phyloP scores from a whole-genome alignment of 148 eudicot genomes.

The Limonium bicolor region DNA sequence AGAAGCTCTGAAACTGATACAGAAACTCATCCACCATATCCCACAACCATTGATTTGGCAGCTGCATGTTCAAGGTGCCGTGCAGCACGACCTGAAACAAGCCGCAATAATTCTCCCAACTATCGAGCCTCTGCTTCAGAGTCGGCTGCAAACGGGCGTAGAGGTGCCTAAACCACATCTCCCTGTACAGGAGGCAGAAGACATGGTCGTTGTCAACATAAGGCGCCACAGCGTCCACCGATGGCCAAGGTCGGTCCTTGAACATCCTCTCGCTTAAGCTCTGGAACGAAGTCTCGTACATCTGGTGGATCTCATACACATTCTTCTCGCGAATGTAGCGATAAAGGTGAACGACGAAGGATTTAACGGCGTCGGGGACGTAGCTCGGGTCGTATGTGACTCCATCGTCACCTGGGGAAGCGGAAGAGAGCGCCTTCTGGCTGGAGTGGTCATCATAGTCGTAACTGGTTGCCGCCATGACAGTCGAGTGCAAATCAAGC shows the following conservation, averaged over 20 bases:
- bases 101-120: constrained; percentile 88
- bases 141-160: constrained; percentile 67
- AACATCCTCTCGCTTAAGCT: constrained; percentile 66
- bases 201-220: constrained; percentile 93
- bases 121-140: constrained; percentile 53
- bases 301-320: constrained; percentile 95
- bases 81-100: constrained; percentile 70
- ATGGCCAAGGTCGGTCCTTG: constrained; percentile 90
- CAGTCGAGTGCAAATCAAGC: no score
- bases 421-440: constrained; percentile 6
- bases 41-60: constrained; percentile 99
- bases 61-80: constrained; percentile 86
- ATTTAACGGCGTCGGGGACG: constrained; percentile 88
- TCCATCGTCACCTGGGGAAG: constrained; percentile 4
- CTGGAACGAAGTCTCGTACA: constrained; percentile 90
- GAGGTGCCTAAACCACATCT: constrained; percentile 93
- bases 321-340: constrained; percentile 90
- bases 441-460: constrained; percentile 31
- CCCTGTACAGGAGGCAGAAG: constrained; percentile 71
- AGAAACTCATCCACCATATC: constrained; percentile 99
- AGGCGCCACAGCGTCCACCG: constrained; percentile 68
- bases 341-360: constrained; percentile 86
- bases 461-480: constrained; percentile 46
- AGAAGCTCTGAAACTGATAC: constrained; percentile 90
- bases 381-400: constrained; percentile 61